Percentiles rank a stretch among this genome's conserved stretches.
Evolutionary conservation across 495 filamentous ascomycete genomes (phyloP).

Genomic region (Penicillium salamii): DNA sequence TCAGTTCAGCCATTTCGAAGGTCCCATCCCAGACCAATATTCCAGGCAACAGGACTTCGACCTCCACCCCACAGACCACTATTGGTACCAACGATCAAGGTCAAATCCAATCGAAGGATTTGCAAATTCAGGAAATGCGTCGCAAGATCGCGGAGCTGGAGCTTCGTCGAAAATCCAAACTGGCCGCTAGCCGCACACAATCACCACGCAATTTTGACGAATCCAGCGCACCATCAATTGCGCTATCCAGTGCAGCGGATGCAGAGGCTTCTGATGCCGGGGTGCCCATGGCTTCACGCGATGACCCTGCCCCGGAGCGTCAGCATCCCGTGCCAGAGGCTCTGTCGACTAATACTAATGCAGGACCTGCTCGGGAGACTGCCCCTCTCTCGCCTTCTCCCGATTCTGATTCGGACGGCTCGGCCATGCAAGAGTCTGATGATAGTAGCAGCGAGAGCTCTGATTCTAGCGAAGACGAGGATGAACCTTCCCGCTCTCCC

Average conservation of each 20-base stretch:
- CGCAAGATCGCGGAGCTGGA: conserved; percentile 75
- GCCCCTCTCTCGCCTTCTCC: conserved; percentile 13
- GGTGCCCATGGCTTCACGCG: neutral
- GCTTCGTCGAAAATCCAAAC: conserved; percentile 58
- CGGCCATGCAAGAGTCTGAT: conserved; percentile 43
- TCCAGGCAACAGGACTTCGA: conserved; percentile 17
- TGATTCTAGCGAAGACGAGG: conserved; percentile 18
- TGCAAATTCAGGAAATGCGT: conserved; percentile 71
- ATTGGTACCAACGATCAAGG: conserved; percentile 41
- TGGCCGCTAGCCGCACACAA: conserved; percentile 37
- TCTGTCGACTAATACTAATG: neutral
- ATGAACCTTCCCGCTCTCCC: conserved; percentile 3
- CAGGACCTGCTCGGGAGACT: neutral
- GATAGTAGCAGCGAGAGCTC: conserved; percentile 22
- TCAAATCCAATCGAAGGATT: conserved; percentile 61
- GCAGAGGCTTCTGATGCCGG: conserved; percentile 5
- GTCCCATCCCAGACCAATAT: conserved; percentile 9
- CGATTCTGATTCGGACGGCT: conserved; percentile 35
- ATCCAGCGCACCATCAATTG: conserved; percentile 17
- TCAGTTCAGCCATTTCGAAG: neutral
- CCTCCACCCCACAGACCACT: conserved; percentile 38
- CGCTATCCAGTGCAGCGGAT: conserved; percentile 12
- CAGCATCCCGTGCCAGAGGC: neutral
- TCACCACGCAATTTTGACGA: conserved; percentile 27
- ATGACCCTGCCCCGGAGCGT: neutral